phyloP scores from a whole-genome alignment of 1,139 yeast genomes.

The Pichia sp. region DNA sequence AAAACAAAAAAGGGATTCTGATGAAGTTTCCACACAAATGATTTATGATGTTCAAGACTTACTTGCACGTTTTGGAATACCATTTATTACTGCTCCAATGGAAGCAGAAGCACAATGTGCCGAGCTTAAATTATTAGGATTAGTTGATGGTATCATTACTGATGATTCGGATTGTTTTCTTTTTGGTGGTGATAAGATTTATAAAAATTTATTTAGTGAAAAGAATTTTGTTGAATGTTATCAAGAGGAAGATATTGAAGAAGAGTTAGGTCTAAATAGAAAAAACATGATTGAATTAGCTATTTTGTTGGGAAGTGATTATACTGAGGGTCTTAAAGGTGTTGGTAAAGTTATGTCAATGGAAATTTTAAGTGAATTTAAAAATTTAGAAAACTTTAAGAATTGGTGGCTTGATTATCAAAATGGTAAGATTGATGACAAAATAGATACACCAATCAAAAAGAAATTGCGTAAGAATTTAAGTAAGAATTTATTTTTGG shows the following conservation, averaged over 20 bases:
- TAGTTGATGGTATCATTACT: slow-evolving; percentile 93
- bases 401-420: slow-evolving; percentile 53
- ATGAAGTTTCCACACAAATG: slow-evolving; percentile 85
- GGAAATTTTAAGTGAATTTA: slow-evolving; percentile 90
- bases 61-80: slow-evolving; percentile 82
- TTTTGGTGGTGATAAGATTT: slow-evolving; percentile 82
- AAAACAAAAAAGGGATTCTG: slow-evolving; percentile 79
- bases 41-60: slow-evolving; percentile 85
- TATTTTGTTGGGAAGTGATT: slow-evolving; percentile 82
- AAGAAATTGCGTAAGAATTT: slow-evolving; percentile 52
- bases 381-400: slow-evolving; percentile 37
- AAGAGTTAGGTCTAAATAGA: slow-evolving; percentile 61
- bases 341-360: slow-evolving; percentile 90
- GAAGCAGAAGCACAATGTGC: slow-evolving; percentile 99
- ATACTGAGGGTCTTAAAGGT: slow-evolving; percentile 86
- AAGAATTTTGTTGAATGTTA: slow-evolving; percentile 90
- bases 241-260: slow-evolving; percentile 49
- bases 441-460: slow-evolving; percentile 33
- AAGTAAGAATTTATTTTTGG: slow-evolving; percentile 58
- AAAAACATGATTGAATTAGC: slow-evolving; percentile 71
- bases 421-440: slow-evolving; percentile 32
- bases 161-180: slow-evolving; percentile 97
- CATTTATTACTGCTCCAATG: slow-evolving; percentile 92
- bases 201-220: slow-evolving; percentile 92
- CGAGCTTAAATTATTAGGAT: slow-evolving; percentile 51